Percentiles rank a stretch among this genome's conserved stretches.
Conservation (phyloP, 176 grass and related monocot species). For the Melocanna baccifera region DNA sequence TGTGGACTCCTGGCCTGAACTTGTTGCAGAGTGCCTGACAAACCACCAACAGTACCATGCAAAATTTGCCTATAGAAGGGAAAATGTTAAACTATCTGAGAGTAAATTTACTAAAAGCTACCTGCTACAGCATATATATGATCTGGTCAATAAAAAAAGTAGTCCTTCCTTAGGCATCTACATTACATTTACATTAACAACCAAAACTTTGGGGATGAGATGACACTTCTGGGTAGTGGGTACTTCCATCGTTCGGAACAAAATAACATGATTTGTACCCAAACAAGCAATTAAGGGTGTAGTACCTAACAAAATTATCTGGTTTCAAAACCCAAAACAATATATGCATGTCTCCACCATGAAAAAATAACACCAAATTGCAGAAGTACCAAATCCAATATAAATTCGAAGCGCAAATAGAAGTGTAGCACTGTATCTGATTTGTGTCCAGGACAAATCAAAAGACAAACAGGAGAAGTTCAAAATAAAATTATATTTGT, state of each 20-base stretch:
- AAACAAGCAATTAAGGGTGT: not conserved
- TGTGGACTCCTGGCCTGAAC: conserved; percentile 80
- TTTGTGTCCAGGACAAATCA: not conserved
- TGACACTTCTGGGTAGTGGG: not conserved
- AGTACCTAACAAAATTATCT: not conserved
- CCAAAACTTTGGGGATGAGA: not conserved
- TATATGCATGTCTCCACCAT: not conserved
- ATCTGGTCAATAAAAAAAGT: not conserved
- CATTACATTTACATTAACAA: not conserved
- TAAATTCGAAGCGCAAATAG: not conserved
- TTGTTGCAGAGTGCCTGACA: conserved; percentile 81
- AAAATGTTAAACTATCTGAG: conserved; percentile 7
- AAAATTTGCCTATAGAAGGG: conserved; percentile 69
- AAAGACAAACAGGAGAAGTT: not conserved
- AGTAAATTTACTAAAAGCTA: conserved; percentile 2
- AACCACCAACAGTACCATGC: conserved; percentile 76
- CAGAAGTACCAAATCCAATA: not conserved
- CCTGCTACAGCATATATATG: not conserved
- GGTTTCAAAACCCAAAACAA: not conserved
- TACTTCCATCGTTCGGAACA: not conserved
- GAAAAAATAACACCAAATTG: not conserved
- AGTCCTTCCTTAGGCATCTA: not conserved
- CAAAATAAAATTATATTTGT: not conserved
- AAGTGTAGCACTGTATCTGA: not conserved
- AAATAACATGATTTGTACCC: not conserved